These are phyloP conservation scores for Starmerella floris DNA, from an alignment of 805 yeast species.

Conservation along the genomic window DNA sequence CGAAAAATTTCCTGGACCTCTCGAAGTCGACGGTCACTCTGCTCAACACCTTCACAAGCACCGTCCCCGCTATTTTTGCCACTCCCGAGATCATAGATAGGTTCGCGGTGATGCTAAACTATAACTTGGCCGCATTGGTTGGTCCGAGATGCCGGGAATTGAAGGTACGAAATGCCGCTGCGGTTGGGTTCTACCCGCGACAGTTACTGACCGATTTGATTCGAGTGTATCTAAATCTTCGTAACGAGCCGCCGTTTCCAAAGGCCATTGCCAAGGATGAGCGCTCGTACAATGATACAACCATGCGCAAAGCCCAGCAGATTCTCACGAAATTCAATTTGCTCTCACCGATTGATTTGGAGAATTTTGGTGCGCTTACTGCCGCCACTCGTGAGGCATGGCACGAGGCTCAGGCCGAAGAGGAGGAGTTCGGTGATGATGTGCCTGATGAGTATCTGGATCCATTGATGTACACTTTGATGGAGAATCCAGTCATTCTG, in stretches of 20 bases:
- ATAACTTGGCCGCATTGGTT: conserved; percentile 79
- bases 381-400: conserved; percentile 28
- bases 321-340: conserved; percentile 46
- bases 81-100: conserved; percentile 86
- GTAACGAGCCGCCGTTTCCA: conserved; percentile 51
- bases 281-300: conserved; percentile 62
- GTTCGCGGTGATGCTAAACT: conserved; percentile 89
- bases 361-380: conserved; percentile 51
- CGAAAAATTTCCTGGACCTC: conserved; percentile 67
- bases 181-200: conserved; percentile 72
- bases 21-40: conserved; percentile 70
- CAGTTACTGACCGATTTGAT: conserved; percentile 54
- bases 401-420: conserved; percentile 49
- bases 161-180: conserved; percentile 71
- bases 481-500: conserved; percentile 92
- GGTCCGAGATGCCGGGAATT: conserved; percentile 89
- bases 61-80: conserved; percentile 74
- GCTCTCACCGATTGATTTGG: conserved; percentile 44
- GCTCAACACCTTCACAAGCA: conserved; percentile 68
- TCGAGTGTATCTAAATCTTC: conserved; percentile 61
- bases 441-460: conserved; percentile 93
- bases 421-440: conserved; percentile 80
- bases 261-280: conserved; percentile 78
- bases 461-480: conserved; percentile 88
- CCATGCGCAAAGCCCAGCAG: conserved; percentile 56